Conservation (phyloP, 2,329 filamentous ascomycete species). For the Penicillium rolfsii region DNA sequence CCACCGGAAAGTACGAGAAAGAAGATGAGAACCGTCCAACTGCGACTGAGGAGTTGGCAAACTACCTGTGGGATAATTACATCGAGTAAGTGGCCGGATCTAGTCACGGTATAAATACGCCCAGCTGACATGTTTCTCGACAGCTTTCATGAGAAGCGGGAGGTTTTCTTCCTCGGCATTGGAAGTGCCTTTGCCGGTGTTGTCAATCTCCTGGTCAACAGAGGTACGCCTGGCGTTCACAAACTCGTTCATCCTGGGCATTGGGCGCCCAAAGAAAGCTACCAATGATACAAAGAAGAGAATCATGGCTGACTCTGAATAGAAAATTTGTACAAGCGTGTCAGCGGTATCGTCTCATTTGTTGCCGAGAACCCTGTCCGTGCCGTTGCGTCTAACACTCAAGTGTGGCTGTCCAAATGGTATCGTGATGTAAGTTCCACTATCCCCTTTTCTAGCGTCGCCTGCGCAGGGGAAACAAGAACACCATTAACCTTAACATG, state of each 20-base stretch:
- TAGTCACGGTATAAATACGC: neutral
- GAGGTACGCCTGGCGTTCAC: constrained; percentile 58
- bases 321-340: constrained; percentile 65
- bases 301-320: constrained; percentile 12
- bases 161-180: constrained; percentile 84
- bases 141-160: constrained; percentile 66
- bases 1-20: constrained; percentile 48
- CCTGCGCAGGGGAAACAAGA: neutral
- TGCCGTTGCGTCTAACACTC: constrained; percentile 77
- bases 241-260: neutral
- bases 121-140: constrained; percentile 7
- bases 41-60: constrained; percentile 70
- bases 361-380: constrained; percentile 74
- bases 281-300: neutral
- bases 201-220: constrained; percentile 75
- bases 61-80: constrained; percentile 97
- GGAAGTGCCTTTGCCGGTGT: constrained; percentile 87
- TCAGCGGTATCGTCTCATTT: constrained; percentile 78
- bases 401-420: constrained; percentile 71
- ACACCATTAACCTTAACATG: neutral
- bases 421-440: constrained; percentile 66
- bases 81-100: constrained; percentile 63
- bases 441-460: neutral
- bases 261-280: neutral
- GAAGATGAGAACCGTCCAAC: constrained; percentile 55